Evolutionary conservation across 768 basidiomycete species (phyloP).

Genomic region (Lyophyllum semitale): DNA sequence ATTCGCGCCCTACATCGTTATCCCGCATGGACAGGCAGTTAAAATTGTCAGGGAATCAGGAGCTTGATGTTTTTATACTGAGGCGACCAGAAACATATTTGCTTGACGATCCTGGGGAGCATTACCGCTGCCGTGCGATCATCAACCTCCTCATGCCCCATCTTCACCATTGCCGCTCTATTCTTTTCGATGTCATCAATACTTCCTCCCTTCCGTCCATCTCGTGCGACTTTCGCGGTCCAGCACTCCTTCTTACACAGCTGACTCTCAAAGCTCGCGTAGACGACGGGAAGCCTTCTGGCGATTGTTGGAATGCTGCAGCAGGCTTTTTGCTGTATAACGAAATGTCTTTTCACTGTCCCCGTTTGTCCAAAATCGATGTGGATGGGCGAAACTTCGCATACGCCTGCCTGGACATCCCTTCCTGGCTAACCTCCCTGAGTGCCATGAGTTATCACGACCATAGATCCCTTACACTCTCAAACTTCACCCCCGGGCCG

Average conservation of each 20-base stretch:
- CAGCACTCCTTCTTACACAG: constrained; percentile 1
- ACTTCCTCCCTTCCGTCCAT: constrained; percentile 23
- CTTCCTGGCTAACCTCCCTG: background rate
- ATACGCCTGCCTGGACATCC: background rate
- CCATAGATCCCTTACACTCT: background rate
- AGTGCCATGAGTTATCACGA: background rate
- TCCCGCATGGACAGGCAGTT: constrained; percentile 10
- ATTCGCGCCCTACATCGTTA: constrained; percentile 10
- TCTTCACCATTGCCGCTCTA: constrained; percentile 17
- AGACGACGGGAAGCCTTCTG: constrained; percentile 10
- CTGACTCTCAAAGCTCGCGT: constrained; percentile 15
- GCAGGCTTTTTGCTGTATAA: background rate
- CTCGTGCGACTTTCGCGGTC: constrained; percentile 3
- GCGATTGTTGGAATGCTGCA: background rate
- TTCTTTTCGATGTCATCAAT: constrained; percentile 18
- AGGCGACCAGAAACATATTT: constrained; percentile 9
- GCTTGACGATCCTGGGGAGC: constrained; percentile 12
- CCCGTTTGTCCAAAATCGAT: background rate
- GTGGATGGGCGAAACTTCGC: background rate
- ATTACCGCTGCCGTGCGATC: constrained; percentile 8
- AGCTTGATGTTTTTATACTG: constrained; percentile 17
- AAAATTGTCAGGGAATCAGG: constrained; percentile 10
- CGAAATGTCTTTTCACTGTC: background rate
- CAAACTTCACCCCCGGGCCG: background rate
- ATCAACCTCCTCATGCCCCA: constrained; percentile 18